Base-by-base conservation (phyloP, 1,284 basidiomycete species). In the Butyriboletus appendiculatus region DNA sequence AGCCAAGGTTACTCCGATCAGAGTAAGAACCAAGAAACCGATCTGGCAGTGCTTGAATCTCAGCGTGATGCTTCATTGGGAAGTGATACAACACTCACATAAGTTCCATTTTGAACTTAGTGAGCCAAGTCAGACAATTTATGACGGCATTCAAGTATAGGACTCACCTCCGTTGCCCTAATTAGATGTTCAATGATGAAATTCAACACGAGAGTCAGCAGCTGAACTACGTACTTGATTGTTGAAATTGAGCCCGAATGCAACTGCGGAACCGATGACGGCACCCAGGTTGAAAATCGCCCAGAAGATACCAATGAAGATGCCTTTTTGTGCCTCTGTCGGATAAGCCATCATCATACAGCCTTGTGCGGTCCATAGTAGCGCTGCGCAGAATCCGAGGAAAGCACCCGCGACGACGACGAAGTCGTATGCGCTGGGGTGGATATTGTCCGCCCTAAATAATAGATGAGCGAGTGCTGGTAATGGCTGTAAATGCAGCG, bases 311-410 rank as follows among this genome's bases (percentile, higher is more conserved):
- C 82, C 85, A 58, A 95, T 92, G 68, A 81, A 90, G 51, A 75
- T 75, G 15, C 92, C 92, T 69, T 95, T 96, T 67, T 92, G 80
- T 59, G 73, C 64, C 66, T 88, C 86, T 38, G 85, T 91, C 0
- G 90, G 87, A 68, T 94, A 95, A 1, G 88, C 80, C 63, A 95
- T 76, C 86, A 94, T 94, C 57, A 94, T 75, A 6, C 84, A 85
- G 18, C 92, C 92, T 65, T 94, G 92, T 1, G 89, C 88, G 0
- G 89, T 86, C 92, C 91, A 93, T n/a, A 95, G 76, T 26, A 94
- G 68, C 44, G 88, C 90, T 14, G 94, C 93, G 64, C 90, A 93
- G 48, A 93, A 64, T 43, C 93, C 93, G 16, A 95, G 84, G 54
- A 94, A 74, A 30, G 90, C 90, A 33, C 92, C 93, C 0, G 90